These are phyloP conservation scores for Yarrowia alimentaria DNA, from an alignment of 805 yeast genomes.

Conservation along the genomic window DNA sequence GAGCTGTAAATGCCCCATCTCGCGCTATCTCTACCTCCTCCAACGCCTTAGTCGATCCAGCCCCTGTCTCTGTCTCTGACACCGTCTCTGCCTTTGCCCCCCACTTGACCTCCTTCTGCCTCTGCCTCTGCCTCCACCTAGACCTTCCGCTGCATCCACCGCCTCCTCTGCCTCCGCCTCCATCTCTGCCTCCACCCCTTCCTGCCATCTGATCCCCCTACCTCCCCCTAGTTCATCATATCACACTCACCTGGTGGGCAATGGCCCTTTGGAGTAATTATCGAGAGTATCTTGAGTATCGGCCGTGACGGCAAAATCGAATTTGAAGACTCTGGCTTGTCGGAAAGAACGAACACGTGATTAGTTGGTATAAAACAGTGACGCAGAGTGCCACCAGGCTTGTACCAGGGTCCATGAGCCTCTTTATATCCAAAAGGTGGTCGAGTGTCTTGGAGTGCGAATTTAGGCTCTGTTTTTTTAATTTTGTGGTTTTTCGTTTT, in stretches of 20 bases:
- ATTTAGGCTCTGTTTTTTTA: conserved; percentile 14
- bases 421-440: conserved; percentile 25
- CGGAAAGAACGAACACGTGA: not conserved
- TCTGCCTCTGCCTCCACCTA: too few species aligned
- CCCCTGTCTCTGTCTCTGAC: too few species aligned
- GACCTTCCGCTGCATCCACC: too few species aligned
- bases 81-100: too few species aligned
- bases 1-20: too few species aligned
- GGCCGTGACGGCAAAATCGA: not conserved
- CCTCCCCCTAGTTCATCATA: not conserved
- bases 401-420: conserved; percentile 16
- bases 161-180: too few species aligned
- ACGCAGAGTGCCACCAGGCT: conserved; percentile 21
- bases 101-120: too few species aligned
- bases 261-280: conserved; percentile 25
- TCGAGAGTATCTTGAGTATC: conserved; percentile 20
- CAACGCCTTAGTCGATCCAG: too few species aligned
- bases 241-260: conserved; percentile 25
- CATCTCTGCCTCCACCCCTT: too few species aligned
- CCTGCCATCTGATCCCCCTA: too few species aligned
- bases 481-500: conserved; percentile 3
- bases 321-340: conserved; percentile 7
- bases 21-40: too few species aligned
- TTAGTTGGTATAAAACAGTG: not conserved
- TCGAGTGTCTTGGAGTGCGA: conserved; percentile 20